Evolutionary conservation across 805 yeast genomes (phyloP), one percentile per base, ranked within the genome.

Genomic region (Metschnikowia baotianmanensis): DNA sequence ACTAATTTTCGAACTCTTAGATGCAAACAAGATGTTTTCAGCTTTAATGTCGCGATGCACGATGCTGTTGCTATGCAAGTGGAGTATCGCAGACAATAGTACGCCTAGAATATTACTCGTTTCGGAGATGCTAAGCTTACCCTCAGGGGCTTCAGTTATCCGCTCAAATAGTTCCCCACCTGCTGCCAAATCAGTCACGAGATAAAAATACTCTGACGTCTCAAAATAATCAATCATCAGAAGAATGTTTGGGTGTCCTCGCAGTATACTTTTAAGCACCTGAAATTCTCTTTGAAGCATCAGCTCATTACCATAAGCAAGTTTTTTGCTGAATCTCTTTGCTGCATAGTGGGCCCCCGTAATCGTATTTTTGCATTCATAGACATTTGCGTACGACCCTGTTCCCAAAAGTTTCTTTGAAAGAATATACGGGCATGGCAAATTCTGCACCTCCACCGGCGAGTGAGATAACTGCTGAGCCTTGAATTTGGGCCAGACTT

Each of bases 41-140:
- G 89, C 86, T 56, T 83, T 83, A 43, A 83, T 59, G 51, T 83
- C 90, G 33, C 90, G 71, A 54, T 83, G 90, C 6, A 82, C 82
- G 27, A 83, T 73, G 22, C 76, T 74, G 47, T 81, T 72, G 3
- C 52, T 43, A 53, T 83, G 89, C 41, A 83, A 61, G 51, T 80
- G 81, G 6, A 68, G 67, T 2, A 83, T 69, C 0, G 83, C 83
- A 8, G 77, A 68, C 2, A 77, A 57, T 17, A 83, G 61, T 42
- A 76, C 72, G 10, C 65, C 59, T 23, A 82, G 65, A 28, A 80
- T 69, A 6, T 69, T 69, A 9, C 65, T 68, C 1, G 80, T 78
- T 43, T 78, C 80, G 12, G 56, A 51, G 36, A 76, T 78, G 36
- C 54, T 37, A 39, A 78, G 63, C 34, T 69, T 63, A 3, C 73